Percentiles rank a stretch among this genome's conserved stretches.
Evolutionary conservation across 306 rosid genomes (phyloP).

Genomic region (Canavalia ensiformis): DNA sequence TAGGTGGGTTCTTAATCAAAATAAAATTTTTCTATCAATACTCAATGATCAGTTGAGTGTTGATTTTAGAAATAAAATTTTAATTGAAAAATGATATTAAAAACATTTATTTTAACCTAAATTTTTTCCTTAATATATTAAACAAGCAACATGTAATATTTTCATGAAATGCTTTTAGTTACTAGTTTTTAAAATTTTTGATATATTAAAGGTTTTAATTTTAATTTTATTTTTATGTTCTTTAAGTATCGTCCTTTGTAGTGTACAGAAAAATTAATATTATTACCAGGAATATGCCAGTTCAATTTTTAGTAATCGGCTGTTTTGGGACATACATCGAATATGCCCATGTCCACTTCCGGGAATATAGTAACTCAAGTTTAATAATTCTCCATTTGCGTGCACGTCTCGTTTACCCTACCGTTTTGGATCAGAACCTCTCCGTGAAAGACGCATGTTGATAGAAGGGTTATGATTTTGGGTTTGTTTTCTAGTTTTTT

Average conservation of each 20-base stretch:
- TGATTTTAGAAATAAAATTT: no score
- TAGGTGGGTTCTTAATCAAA: no score
- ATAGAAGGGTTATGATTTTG: no score
- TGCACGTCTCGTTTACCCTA: background rate
- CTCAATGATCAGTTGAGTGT: no score
- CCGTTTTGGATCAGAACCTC: background rate
- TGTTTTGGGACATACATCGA: background rate
- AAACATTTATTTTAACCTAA: background rate
- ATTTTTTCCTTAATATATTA: background rate
- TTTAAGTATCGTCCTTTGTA: background rate
- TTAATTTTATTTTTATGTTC: background rate
- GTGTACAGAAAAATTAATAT: background rate
- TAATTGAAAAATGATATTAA: no score
- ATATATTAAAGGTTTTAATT: background rate
- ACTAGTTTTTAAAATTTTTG: background rate
- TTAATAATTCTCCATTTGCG: background rate
- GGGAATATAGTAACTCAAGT: background rate
- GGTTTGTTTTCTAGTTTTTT: no score
- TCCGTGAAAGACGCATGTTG: no score
- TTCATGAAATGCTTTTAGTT: background rate
- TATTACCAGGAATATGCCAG: constrained; percentile 2
- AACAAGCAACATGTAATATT: background rate
- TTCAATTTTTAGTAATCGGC: background rate
- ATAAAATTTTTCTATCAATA: no score
- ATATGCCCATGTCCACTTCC: background rate